Evolutionary conservation across 768 basidiomycete genomes (phyloP).

Genomic region (Dentipellis fragilis): DNA sequence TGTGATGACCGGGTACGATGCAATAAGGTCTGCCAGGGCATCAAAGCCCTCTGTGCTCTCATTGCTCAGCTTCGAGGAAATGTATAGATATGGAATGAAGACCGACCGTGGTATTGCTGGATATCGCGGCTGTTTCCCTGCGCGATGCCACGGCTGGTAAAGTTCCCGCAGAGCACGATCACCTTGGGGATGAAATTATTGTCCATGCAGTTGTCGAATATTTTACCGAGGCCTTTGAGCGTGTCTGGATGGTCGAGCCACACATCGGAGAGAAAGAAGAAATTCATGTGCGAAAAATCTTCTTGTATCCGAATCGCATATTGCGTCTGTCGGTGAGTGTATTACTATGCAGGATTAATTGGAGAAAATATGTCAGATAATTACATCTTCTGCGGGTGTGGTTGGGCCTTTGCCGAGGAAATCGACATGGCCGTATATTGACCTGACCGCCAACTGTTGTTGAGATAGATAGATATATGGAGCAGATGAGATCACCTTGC

Average conservation of each 20-base stretch:
- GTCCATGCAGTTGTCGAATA: conserved; percentile 87
- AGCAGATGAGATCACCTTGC: conserved; percentile 47
- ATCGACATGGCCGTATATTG: conserved; percentile 93
- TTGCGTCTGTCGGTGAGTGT: conserved; percentile 30
- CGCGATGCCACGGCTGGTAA: conserved; percentile 72
- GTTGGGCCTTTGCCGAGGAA: conserved; percentile 93
- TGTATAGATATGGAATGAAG: neutral
- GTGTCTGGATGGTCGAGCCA: conserved; percentile 90
- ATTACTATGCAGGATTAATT: neutral
- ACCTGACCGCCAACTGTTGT: conserved; percentile 34
- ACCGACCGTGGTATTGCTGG: conserved; percentile 74
- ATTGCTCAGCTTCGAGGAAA: neutral
- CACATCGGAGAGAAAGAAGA: conserved; percentile 92
- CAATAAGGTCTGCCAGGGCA: conserved; percentile 73
- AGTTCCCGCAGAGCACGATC: conserved; percentile 92
- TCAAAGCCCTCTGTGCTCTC: conserved; percentile 77
- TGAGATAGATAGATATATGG: neutral
- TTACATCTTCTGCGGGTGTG: conserved; percentile 82
- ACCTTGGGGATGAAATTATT: conserved; percentile 80
- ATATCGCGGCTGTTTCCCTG: conserved; percentile 73
- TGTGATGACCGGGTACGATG: conserved; percentile 68
- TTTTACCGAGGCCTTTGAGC: conserved; percentile 64
- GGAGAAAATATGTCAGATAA: conserved; percentile 15
- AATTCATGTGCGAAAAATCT: conserved; percentile 68
- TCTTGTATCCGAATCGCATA: conserved; percentile 52